phyloP scores from a whole-genome alignment of 352 stramenopile genomes.

The Pythium dissotocum region DNA sequence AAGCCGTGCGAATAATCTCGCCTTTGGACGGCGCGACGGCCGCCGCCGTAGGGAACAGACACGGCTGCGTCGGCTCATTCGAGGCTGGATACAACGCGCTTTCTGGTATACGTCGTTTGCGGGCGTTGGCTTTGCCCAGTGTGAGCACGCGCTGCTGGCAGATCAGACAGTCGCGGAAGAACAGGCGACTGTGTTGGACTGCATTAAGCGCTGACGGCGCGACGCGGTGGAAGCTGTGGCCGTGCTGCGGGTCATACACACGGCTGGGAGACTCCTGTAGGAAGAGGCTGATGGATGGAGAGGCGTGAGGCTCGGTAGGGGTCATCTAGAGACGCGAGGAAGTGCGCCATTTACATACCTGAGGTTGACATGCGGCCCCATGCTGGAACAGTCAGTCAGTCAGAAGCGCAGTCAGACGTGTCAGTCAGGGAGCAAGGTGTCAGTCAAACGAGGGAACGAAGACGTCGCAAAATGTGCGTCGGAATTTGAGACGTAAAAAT shows the following conservation, averaged over 20 bases:
- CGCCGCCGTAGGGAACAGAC: slow-evolving; percentile 11
- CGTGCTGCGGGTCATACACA: slow-evolving; percentile 47
- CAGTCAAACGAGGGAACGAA: slow-evolving; percentile 26
- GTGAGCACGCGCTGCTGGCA: slow-evolving; percentile 51
- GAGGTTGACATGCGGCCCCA: slow-evolving; percentile 13
- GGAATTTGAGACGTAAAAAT: too few relatives aligned
- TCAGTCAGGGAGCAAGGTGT: too few relatives aligned
- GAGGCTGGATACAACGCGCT: neutral
- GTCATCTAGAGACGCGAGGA: neutral
- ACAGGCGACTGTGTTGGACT: slow-evolving; percentile 59
- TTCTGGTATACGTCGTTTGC: neutral
- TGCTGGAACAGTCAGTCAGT: slow-evolving; percentile 13
- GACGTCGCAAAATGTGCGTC: slow-evolving; percentile 38
- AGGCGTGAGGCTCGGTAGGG: neutral
- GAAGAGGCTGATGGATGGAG: slow-evolving; percentile 4
- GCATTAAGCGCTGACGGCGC: slow-evolving; percentile 34
- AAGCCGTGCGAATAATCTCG: neutral
- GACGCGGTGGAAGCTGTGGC: slow-evolving; percentile 56
- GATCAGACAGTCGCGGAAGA: slow-evolving; percentile 61
- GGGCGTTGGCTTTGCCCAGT: slow-evolving; percentile 25
- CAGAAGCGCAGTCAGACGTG: too few relatives aligned
- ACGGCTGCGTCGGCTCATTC: neutral
- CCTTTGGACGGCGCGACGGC: slow-evolving; percentile 7
- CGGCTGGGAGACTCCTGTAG: slow-evolving; percentile 10
- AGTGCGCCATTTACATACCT: slow-evolving; percentile 6